Percentiles rank a stretch among this genome's conserved stretches.
Evolutionary conservation across 179 eudicot species (phyloP).

Genomic region (Beta corolliflora): DNA sequence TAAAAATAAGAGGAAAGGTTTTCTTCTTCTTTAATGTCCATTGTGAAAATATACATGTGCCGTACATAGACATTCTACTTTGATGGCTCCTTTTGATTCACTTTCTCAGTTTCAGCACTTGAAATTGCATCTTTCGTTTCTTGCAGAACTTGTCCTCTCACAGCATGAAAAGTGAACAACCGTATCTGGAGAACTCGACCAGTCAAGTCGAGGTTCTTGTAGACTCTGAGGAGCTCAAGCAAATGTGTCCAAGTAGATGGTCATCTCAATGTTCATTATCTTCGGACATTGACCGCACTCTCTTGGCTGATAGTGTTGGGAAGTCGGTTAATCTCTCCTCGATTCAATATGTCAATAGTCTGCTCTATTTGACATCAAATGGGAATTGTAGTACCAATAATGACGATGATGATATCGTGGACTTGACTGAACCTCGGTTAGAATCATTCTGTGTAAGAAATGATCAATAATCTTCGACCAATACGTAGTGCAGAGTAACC

Average conservation of each 20-base stretch:
- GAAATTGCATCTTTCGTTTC: neutral
- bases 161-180: constrained; percentile 25
- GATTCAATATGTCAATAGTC: constrained; percentile 34
- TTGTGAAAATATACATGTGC: too few relatives aligned
- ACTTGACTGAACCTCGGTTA: constrained; percentile 70
- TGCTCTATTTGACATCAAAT: constrained; percentile 44
- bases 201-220: constrained; percentile 34
- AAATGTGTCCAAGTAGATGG: constrained; percentile 41
- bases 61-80: neutral
- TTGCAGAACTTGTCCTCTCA: constrained; percentile 42
- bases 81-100: neutral
- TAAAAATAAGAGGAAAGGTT: too few relatives aligned
- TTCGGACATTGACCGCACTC: constrained; percentile 30
- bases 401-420: constrained; percentile 61
- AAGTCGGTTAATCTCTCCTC: constrained; percentile 35
- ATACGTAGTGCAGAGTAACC: too few relatives aligned
- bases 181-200: constrained; percentile 21
- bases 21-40: too few relatives aligned
- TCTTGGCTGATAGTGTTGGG: constrained; percentile 27
- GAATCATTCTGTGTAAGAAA: constrained; percentile 62
- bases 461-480: constrained; percentile 4
- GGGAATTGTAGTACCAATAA: constrained; percentile 22
- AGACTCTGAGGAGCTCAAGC: constrained; percentile 54
- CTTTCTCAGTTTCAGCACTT: neutral
- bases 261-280: constrained; percentile 43